Conservation (phyloP, 1,284 basidiomycete species). For the Apiotrichum gracile region DNA sequence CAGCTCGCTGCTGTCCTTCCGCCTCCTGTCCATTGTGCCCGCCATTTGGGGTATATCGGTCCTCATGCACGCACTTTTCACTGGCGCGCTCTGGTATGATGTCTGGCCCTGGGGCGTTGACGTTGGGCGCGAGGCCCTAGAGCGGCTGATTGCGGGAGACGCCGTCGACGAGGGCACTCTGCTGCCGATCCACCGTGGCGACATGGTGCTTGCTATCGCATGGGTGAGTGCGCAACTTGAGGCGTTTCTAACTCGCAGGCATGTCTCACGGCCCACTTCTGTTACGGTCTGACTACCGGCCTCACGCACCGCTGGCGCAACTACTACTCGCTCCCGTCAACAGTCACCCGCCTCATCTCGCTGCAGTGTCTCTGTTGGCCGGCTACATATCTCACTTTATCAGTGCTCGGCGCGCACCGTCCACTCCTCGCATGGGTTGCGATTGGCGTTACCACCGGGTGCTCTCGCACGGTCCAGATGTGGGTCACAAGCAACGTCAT, state of each 20-base stretch:
- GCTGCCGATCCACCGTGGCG: constrained; percentile 24
- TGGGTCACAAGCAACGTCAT: constrained; percentile 49
- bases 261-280: constrained; percentile 46
- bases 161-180: constrained; percentile 21
- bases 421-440: constrained; percentile 48
- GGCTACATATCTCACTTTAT: constrained; percentile 45
- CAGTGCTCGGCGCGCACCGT: constrained; percentile 38
- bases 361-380: constrained; percentile 50
- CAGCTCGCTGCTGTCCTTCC: constrained; percentile 28
- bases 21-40: constrained; percentile 39
- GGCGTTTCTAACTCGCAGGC: constrained; percentile 23
- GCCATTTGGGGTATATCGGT: constrained; percentile 37
- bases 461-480: constrained; percentile 44
- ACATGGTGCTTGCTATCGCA: constrained; percentile 36
- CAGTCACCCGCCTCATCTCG: constrained; percentile 46
- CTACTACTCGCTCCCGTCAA: constrained; percentile 47
- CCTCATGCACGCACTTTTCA: constrained; percentile 26
- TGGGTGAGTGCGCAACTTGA: constrained; percentile 28
- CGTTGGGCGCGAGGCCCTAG: constrained; percentile 33
- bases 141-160: constrained; percentile 28
- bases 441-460: constrained; percentile 47
- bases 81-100: constrained; percentile 31
- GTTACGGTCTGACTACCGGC: constrained; percentile 47
- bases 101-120: constrained; percentile 45
- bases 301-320: constrained; percentile 48